These are phyloP conservation scores for Eucalyptus shirleyi DNA, from an alignment of 345 rosid species.

Conservation along the genomic window DNA sequence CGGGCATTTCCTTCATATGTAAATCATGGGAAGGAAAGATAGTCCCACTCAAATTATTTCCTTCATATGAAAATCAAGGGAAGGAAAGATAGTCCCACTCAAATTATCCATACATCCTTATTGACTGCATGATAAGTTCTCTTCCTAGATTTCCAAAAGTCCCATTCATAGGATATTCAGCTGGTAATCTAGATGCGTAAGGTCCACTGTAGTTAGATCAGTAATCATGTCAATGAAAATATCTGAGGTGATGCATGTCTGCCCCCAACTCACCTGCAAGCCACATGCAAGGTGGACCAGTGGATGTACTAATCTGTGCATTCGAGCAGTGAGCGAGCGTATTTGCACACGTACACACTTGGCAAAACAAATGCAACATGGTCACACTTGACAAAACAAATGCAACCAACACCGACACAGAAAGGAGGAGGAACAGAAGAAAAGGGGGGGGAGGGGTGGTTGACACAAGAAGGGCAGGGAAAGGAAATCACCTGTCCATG, in stretches of 20 bases:
- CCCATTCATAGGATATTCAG: background rate
- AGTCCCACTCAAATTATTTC: background rate
- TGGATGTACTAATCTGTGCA: background rate
- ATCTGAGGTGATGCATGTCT: background rate
- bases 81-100: background rate
- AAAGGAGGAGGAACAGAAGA: background rate
- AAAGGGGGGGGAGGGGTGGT: background rate
- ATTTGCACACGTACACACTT: background rate
- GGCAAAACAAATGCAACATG: background rate
- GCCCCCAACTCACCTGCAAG: background rate
- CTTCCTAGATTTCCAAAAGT: background rate
- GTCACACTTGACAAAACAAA: background rate
- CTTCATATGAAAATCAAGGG: background rate
- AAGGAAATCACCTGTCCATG: slow-evolving; percentile 66
- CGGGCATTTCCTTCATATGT: background rate
- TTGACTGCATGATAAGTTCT: background rate
- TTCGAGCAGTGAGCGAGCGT: background rate
- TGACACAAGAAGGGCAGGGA: background rate
- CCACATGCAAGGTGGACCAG: background rate
- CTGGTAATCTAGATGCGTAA: background rate
- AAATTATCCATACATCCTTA: background rate
- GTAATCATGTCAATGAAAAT: background rate
- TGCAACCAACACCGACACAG: background rate
- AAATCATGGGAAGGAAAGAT: background rate
- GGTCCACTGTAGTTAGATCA: background rate